These are phyloP conservation scores for Eutypa lata DNA, from an alignment of 2,329 filamentous ascomycete genomes.

Conservation along the genomic window DNA sequence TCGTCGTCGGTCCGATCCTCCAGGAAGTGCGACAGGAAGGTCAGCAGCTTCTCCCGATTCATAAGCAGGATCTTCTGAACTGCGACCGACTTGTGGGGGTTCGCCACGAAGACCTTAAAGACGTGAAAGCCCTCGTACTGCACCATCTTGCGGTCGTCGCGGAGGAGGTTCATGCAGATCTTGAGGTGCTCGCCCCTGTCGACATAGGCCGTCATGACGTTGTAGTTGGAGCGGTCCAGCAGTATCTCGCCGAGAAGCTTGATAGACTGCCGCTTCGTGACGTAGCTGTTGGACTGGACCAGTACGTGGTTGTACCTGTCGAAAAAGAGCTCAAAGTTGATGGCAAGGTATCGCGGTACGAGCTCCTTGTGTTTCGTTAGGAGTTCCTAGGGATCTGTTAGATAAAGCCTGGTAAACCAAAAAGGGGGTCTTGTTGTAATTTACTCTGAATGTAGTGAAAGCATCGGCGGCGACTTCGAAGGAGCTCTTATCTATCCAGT, in stretches of 20 bases:
- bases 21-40: constrained; percentile 86
- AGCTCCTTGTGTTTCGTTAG: constrained; percentile 91
- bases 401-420: constrained; percentile 10
- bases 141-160: constrained; percentile 97
- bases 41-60: constrained; percentile 87
- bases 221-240: constrained; percentile 93
- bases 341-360: constrained; percentile 80
- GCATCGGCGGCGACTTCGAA: constrained; percentile 98
- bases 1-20: constrained; percentile 96
- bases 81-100: constrained; percentile 94
- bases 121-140: constrained; percentile 99
- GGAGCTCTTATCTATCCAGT: constrained; percentile 93
- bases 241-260: constrained; percentile 94
- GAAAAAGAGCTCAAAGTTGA: constrained; percentile 94
- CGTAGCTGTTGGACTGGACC: constrained; percentile 90
- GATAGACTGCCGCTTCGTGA: constrained; percentile 97
- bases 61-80: constrained; percentile 95
- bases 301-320: constrained; percentile 82
- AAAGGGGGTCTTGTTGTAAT: not conserved
- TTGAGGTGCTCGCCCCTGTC: constrained; percentile 94
- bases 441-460: constrained; percentile 92
- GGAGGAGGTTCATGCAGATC: constrained; percentile 94
- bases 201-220: constrained; percentile 96
- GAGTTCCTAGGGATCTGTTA: constrained; percentile 63
- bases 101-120: constrained; percentile 99